Percentiles rank a stretch among this genome's conserved stretches.
Conservation (phyloP, 306 rosid species). For the Trichosanthes truncata region DNA sequence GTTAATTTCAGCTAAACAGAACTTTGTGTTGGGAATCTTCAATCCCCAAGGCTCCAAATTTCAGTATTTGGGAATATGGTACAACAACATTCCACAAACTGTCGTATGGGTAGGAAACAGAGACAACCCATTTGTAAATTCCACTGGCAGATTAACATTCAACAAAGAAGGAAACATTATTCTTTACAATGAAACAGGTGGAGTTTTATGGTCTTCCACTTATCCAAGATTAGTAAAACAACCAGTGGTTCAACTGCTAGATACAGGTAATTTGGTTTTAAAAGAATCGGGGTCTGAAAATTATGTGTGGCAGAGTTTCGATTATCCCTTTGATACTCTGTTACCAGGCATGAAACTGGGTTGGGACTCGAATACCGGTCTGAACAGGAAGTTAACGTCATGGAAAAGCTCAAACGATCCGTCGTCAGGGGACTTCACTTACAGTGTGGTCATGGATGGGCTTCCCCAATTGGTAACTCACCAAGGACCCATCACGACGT, state of each 20-base stretch:
- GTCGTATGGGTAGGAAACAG: constrained; percentile 44
- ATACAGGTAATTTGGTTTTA: constrained; percentile 38
- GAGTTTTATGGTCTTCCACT: constrained; percentile 25
- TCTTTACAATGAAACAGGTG: constrained; percentile 20
- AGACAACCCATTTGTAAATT: constrained; percentile 19
- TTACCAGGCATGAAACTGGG: constrained; percentile 46
- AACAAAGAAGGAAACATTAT: constrained; percentile 20
- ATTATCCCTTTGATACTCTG: constrained; percentile 39
- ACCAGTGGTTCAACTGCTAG: constrained; percentile 26
- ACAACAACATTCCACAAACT: constrained; percentile 16
- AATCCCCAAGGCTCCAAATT: constrained; percentile 18
- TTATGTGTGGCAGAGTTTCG: constrained; percentile 43
- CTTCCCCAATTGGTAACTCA: constrained; percentile 37
- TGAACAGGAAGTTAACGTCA: constrained; percentile 30
- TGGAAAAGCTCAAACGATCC: constrained; percentile 35
- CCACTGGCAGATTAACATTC: constrained; percentile 19
- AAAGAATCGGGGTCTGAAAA: constrained; percentile 18
- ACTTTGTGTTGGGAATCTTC: constrained; percentile 42
- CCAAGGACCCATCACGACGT: constrained; percentile 16
- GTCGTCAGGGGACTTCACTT: constrained; percentile 30
- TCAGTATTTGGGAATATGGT: constrained; percentile 42
- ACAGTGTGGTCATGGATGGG: constrained; percentile 25
- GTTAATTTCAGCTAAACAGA: constrained; percentile 27
- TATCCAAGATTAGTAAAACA: constrained; percentile 11
- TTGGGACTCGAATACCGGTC: constrained; percentile 31